Evolutionary conservation across 2,329 filamentous ascomycete genomes (phyloP).

Genomic region (Epicoccum sorghinum): DNA sequence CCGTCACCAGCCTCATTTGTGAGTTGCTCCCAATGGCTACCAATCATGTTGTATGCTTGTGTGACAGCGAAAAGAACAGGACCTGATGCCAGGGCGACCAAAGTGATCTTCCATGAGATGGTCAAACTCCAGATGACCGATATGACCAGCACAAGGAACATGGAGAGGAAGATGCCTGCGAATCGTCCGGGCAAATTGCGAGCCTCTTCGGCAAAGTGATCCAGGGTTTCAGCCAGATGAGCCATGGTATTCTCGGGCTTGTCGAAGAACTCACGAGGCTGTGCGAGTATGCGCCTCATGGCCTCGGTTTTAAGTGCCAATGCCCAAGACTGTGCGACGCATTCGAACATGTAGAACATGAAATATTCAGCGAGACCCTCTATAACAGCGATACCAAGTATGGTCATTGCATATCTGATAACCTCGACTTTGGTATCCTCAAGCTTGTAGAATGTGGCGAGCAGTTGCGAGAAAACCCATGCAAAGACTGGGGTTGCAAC

Average conservation of each 20-base stretch:
- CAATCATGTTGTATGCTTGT: slow-evolving; percentile 68
- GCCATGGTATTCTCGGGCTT: slow-evolving; percentile 67
- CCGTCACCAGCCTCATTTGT: slow-evolving; percentile 68
- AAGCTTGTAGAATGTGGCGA: slow-evolving; percentile 70
- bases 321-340: slow-evolving; percentile 76
- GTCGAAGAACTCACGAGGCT: slow-evolving; percentile 82
- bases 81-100: slow-evolving; percentile 73
- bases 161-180: slow-evolving; percentile 70
- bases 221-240: slow-evolving; percentile 72
- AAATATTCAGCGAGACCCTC: slow-evolving; percentile 71
- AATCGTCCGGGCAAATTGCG: slow-evolving; percentile 81
- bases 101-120: slow-evolving; percentile 79
- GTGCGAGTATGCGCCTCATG: slow-evolving; percentile 71
- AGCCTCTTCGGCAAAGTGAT: slow-evolving; percentile 86
- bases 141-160: slow-evolving; percentile 69
- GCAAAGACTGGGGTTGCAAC: slow-evolving; percentile 76
- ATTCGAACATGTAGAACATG: slow-evolving; percentile 74
- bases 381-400: slow-evolving; percentile 69
- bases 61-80: slow-evolving; percentile 72
- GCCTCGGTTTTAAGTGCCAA: slow-evolving; percentile 72
- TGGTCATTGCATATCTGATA: slow-evolving; percentile 70
- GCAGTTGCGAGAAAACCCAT: slow-evolving; percentile 73
- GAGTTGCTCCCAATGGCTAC: slow-evolving; percentile 72
- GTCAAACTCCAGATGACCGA: slow-evolving; percentile 75
- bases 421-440: slow-evolving; percentile 57